Evolutionary conservation across 1,284 basidiomycete genomes (phyloP), one percentile per base, ranked within the genome.

Genomic region (Cryptococcus sp.): DNA sequence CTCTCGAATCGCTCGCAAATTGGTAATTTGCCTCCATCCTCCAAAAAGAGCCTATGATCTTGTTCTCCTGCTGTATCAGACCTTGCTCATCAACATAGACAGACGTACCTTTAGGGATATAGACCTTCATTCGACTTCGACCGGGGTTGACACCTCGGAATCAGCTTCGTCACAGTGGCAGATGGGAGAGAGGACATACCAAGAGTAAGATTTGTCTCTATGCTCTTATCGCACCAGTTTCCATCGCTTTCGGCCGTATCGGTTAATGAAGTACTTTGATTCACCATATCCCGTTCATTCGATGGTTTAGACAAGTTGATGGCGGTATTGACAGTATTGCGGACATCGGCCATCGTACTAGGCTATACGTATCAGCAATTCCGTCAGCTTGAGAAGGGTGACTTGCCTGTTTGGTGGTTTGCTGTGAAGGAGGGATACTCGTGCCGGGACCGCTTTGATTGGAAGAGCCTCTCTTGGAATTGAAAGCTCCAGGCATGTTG

Each of bases 141-240:
- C 56, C 59, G 2, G 54, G 57, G 47, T 60, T 52, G 16, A 56
- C 39, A 13, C 54, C 46, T 24, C 24, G 34, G 10, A n/a, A 39
- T 32, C 13, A 53, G 43, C 9, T 39, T 22, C 11, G 41, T 43
- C 19, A 10, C 11, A 16, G 21, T 11, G 32, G 9, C 32, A 16
- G 9, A 16, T 34, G 9, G 16, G 32, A 16, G 32, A 16, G 16
- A 19, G 34, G 21, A 54, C 70, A 51, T 61, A 84, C 87, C 86
- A 19, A 85, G 75, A 25, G 80, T 70, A 46, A 91, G 73, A 69
- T 88, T 81, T 2, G 82, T 83, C 46, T 81, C 79, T 2, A 87
- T 88, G 46, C 83, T 84, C 7, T 85, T 76, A 72, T 92, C 90
- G 59, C 90, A 92, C 67, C 91, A 92, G 2, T 86, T 83, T 55